A percentile compares a stretch with the other conserved stretches of the same genome.
phyloP scores from a whole-genome alignment of 768 basidiomycete species.

The Erythrobasidium yunnanense region DNA sequence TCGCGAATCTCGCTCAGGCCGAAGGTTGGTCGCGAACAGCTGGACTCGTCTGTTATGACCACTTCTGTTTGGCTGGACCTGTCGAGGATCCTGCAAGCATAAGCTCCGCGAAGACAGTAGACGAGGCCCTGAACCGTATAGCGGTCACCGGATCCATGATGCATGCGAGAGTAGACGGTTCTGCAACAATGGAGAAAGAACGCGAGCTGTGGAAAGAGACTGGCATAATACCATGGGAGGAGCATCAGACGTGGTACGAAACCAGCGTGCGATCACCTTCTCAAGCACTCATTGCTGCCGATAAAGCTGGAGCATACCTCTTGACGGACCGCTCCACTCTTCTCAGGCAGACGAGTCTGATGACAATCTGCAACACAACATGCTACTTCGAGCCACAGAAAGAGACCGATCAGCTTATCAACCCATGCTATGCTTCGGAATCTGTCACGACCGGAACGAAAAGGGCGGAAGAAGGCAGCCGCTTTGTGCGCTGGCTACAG shows the following conservation, averaged over 20 bases:
- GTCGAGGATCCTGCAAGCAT: not conserved
- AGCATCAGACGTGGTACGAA: not conserved
- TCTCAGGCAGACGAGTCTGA: not conserved
- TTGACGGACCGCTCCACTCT: not conserved
- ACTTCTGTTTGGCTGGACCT: not conserved
- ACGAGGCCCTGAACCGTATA: not conserved
- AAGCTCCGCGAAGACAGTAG: not conserved
- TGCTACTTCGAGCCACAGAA: not conserved
- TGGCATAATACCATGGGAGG: not conserved
- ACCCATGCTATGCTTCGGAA: too few species aligned
- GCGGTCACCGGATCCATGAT: not conserved
- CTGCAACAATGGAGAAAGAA: not conserved
- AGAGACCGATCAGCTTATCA: too few species aligned
- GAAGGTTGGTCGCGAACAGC: not conserved
- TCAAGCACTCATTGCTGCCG: not conserved
- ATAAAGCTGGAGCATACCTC: not conserved
- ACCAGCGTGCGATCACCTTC: not conserved
- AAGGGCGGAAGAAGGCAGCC: too few species aligned
- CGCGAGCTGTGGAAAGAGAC: not conserved
- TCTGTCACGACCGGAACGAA: too few species aligned
- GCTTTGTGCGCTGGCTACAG: too few species aligned
- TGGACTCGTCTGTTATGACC: not conserved
- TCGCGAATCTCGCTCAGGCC: not conserved
- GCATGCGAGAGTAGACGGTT: not conserved
- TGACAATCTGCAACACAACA: not conserved